Conservation (phyloP, 2,329 filamentous ascomycete species). For the Pseudogymnoascus sp. region DNA sequence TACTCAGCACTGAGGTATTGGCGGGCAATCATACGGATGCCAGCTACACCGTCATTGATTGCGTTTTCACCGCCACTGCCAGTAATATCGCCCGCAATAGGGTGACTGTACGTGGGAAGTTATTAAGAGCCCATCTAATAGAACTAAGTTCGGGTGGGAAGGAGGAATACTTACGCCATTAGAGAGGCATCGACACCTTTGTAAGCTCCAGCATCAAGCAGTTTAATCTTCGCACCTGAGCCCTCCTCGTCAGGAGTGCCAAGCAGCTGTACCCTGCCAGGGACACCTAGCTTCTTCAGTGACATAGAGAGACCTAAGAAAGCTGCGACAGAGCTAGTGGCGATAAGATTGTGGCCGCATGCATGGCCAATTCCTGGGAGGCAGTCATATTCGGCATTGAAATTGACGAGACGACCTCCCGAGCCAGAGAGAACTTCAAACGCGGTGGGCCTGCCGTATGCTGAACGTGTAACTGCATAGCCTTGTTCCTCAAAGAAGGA, state of each 20-base stretch:
- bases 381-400: conserved; percentile 34
- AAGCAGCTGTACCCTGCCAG: conserved; percentile 19
- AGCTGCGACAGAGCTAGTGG: conserved; percentile 30
- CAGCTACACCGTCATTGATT: conserved; percentile 7
- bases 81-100: neutral
- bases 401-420: conserved; percentile 36
- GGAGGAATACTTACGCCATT: conserved; percentile 31
- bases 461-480: conserved; percentile 44
- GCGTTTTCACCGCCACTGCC: neutral
- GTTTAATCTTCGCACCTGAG: conserved; percentile 34
- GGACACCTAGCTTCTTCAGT: conserved; percentile 8
- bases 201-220: conserved; percentile 39
- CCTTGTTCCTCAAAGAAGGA: conserved; percentile 36
- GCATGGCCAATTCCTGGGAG: conserved; percentile 35
- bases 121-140: neutral
- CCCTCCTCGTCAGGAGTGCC: conserved; percentile 37
- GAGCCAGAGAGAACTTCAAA: conserved; percentile 41
- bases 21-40: conserved; percentile 43
- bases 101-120: neutral
- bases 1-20: conserved; percentile 42
- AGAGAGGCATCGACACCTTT: conserved; percentile 30
- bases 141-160: neutral
- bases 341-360: conserved; percentile 39
- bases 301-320: conserved; percentile 26
- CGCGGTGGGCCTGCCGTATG: conserved; percentile 44